Conservation (phyloP, 1,139 yeast genomes). For the Debaryomyces coudertii region DNA sequence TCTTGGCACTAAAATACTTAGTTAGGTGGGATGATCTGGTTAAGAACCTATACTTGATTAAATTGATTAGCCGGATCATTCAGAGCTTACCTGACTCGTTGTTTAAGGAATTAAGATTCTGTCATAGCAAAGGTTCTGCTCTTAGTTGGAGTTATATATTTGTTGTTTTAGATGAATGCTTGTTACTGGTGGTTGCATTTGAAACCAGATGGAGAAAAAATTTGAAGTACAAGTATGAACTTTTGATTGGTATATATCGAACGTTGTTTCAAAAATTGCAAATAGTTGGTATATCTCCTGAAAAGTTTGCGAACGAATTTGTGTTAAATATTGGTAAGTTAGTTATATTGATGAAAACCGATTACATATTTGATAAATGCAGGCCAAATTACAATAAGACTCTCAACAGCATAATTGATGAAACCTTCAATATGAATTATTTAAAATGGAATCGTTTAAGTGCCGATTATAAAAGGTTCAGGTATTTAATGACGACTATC, state of each 20-base stretch:
- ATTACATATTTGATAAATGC: constrained; percentile 1
- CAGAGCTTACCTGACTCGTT: background rate
- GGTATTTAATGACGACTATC: background rate
- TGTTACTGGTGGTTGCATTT: constrained; percentile 6
- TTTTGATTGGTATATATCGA: constrained; percentile 1
- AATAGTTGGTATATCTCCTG: background rate
- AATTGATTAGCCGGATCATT: constrained; percentile 6
- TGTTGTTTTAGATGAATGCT: constrained; percentile 12
- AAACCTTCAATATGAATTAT: constrained; percentile 3
- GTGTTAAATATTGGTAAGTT: constrained; percentile 11
- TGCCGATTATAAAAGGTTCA: constrained; percentile 7
- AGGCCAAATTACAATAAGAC: constrained; percentile 5
- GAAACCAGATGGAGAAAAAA: constrained; percentile 4
- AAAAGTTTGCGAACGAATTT: constrained; percentile 6
- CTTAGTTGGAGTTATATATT: constrained; percentile 10
- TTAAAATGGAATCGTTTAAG: constrained; percentile 8
- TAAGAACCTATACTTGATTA: constrained; percentile 11
- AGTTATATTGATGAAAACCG: constrained; percentile 4
- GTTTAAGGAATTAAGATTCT: background rate
- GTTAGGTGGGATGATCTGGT: constrained; percentile 12
- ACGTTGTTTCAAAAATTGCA: constrained; percentile 3
- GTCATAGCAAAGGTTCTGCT: background rate
- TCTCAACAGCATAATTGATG: background rate
- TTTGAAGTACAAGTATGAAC: background rate
- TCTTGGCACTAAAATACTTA: constrained; percentile 7